phyloP scores from a whole-genome alignment of 2,329 filamentous ascomycete genomes.

The Amesomyces nigricolor region DNA sequence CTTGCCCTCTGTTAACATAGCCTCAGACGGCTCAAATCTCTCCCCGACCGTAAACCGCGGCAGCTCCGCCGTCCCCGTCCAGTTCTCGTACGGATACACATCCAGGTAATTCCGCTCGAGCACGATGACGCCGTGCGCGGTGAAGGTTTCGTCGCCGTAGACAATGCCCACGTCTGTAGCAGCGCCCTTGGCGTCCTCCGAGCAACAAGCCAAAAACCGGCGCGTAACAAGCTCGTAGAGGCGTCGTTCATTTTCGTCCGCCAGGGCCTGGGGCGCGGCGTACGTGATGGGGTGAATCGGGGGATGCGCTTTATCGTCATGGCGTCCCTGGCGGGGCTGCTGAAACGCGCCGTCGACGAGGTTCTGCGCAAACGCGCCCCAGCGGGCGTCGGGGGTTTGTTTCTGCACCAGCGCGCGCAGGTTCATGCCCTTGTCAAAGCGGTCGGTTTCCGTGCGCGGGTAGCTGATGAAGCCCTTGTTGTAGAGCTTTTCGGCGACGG shows the following conservation, averaged over 20 bases:
- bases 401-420: conserved; percentile 74
- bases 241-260: conserved; percentile 61
- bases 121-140: conserved; percentile 76
- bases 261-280: conserved; percentile 55
- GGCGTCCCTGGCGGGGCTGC: conserved; percentile 72
- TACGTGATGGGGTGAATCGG: conserved; percentile 96
- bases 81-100: conserved; percentile 93
- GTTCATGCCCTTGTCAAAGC: conserved; percentile 87
- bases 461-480: conserved; percentile 96
- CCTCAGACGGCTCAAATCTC: conserved; percentile 79
- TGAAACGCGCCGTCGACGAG: conserved; percentile 72
- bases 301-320: conserved; percentile 96
- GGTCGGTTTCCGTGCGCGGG: conserved; percentile 92
- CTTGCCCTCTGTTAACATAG: conserved; percentile 84
- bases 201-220: conserved; percentile 91
- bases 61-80: conserved; percentile 80
- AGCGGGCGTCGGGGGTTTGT: conserved; percentile 68
- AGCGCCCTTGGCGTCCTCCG: conserved; percentile 83
- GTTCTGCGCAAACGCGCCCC: conserved; percentile 74
- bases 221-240: conserved; percentile 91
- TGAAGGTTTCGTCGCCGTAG: conserved; percentile 79
- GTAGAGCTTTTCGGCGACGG: conserved; percentile 78
- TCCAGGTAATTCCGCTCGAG: conserved; percentile 89
- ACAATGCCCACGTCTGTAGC: conserved; percentile 78
- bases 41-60: conserved; percentile 77